phyloP scores from a whole-genome alignment of 2,329 filamentous ascomycete genomes.

The Ophiostoma populinum region DNA sequence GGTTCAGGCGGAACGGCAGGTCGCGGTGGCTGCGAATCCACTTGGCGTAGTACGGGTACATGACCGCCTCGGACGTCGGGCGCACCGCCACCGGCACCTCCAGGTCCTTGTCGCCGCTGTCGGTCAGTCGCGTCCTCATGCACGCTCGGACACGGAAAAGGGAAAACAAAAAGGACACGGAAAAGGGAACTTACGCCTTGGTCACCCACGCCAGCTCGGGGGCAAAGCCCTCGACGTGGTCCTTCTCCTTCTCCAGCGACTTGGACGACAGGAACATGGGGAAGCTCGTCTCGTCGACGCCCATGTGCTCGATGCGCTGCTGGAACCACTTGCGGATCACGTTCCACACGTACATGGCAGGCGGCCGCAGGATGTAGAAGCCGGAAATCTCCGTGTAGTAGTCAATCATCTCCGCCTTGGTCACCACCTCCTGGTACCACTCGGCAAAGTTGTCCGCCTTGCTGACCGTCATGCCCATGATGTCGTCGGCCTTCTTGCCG shows the following conservation, averaged over 20 bases:
- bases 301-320: constrained; percentile 69
- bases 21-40: constrained; percentile 96
- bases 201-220: constrained; percentile 84
- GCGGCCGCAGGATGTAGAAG: constrained; percentile 72
- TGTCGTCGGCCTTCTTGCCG: constrained; percentile 44
- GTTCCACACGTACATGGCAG: constrained; percentile 49
- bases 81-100: constrained; percentile 60
- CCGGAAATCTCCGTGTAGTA: constrained; percentile 91
- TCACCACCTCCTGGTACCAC: constrained; percentile 96
- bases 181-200: constrained; percentile 41
- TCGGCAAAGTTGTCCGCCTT: constrained; percentile 78
- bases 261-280: constrained; percentile 89
- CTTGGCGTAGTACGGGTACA: constrained; percentile 92
- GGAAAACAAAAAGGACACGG: neutral
- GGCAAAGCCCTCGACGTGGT: constrained; percentile 96
- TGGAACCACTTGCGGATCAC: constrained; percentile 51
- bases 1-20: constrained; percentile 82
- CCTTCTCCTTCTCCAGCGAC: constrained; percentile 76
- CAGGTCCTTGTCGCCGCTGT: constrained; percentile 74
- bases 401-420: constrained; percentile 93
- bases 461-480: constrained; percentile 75
- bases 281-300: constrained; percentile 91
- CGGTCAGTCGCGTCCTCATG: constrained; percentile 8
- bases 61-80: constrained; percentile 59
- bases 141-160: constrained; percentile 8